Conservation (phyloP, 345 rosid genomes). For the Pugionium dolabratum region DNA sequence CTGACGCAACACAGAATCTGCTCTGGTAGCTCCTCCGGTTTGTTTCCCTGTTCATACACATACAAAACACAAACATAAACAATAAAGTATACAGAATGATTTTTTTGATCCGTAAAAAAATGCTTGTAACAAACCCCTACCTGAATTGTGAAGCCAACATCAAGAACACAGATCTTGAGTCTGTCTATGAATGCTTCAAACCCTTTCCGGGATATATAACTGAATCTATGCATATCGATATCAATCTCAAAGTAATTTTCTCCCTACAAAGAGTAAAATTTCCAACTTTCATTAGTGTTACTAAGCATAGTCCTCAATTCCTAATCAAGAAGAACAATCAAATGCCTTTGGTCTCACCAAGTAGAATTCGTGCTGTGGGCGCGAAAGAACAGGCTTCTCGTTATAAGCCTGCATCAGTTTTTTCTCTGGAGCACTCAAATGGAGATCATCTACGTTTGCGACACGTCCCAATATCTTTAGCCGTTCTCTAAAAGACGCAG, state of each 20-base stretch:
- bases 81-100: background rate
- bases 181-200: slow-evolving; percentile 58
- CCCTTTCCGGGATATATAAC: slow-evolving; percentile 78
- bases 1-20: slow-evolving; percentile 82
- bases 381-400: slow-evolving; percentile 97
- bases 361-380: slow-evolving; percentile 91
- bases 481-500: slow-evolving; percentile 77
- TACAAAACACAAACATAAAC: slow-evolving; percentile 18
- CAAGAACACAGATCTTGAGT: slow-evolving; percentile 71
- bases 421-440: slow-evolving; percentile 83
- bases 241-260: slow-evolving; percentile 89
- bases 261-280: slow-evolving; percentile 53
- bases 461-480: slow-evolving; percentile 94
- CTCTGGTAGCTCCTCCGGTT: slow-evolving; percentile 92
- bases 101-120: background rate
- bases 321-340: background rate
- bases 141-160: slow-evolving; percentile 96
- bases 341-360: slow-evolving; percentile 41
- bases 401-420: slow-evolving; percentile 96
- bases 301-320: background rate
- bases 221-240: slow-evolving; percentile 94
- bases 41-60: slow-evolving; percentile 63
- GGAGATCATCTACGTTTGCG: slow-evolving; percentile 88
- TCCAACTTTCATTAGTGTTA: slow-evolving; percentile 3
- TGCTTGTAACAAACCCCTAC: slow-evolving; percentile 27